These are phyloP conservation scores for Tetracladium setigerum DNA, from an alignment of 495 filamentous ascomycete species.

Conservation along the genomic window DNA sequence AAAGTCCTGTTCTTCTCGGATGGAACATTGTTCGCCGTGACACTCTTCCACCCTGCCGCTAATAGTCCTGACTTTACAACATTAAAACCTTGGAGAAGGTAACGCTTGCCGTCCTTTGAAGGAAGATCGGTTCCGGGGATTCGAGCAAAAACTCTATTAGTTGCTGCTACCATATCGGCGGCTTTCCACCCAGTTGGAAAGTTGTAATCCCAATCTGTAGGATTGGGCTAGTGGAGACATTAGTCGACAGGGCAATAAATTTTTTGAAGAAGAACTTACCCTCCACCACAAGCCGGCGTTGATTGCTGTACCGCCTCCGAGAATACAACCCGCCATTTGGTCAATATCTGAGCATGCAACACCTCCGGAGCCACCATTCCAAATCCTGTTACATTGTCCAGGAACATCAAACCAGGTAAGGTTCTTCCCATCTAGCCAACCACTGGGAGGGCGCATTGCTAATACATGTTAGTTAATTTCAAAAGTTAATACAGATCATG, in stretches of 20 bases:
- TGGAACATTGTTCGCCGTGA: constrained; percentile 53
- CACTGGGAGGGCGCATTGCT: constrained; percentile 24
- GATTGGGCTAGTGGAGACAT: constrained; percentile 15
- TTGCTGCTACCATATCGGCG: constrained; percentile 49
- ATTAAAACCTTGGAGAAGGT: constrained; percentile 59
- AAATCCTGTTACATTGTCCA: constrained; percentile 67
- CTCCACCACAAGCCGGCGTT: constrained; percentile 57
- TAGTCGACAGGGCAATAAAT: constrained; percentile 25
- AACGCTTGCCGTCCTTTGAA: constrained; percentile 59
- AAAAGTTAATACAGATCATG: background rate
- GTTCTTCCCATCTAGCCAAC: constrained; percentile 56
- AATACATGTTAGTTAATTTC: constrained; percentile 6
- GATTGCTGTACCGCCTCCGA: constrained; percentile 70
- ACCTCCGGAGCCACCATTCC: constrained; percentile 46
- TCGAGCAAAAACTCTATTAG: constrained; percentile 52
- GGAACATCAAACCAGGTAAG: constrained; percentile 76
- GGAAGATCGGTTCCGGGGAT: constrained; percentile 65
- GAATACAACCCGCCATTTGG: constrained; percentile 69
- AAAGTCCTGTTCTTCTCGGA: constrained; percentile 60
- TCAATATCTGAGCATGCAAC: constrained; percentile 62
- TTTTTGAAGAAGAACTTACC: constrained; percentile 21
- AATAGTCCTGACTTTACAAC: constrained; percentile 44
- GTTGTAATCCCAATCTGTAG: constrained; percentile 60
- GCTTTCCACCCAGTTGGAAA: constrained; percentile 70
- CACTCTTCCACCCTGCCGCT: constrained; percentile 51